Evolutionary conservation across 2,329 filamentous ascomycete genomes (phyloP), one percentile per base, ranked within the genome.

Genomic region (Penicillium sp.): DNA sequence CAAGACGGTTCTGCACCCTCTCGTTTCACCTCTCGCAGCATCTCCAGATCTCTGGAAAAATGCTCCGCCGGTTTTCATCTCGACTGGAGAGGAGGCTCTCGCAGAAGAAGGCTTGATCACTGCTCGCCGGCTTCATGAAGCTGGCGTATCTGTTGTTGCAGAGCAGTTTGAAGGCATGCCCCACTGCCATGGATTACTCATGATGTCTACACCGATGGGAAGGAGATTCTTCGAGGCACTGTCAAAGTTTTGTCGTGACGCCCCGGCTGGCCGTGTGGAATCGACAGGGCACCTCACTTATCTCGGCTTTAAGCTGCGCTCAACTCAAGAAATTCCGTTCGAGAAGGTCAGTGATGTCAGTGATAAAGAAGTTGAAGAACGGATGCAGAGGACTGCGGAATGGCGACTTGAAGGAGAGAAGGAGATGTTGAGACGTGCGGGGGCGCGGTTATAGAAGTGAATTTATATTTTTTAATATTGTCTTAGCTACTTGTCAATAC

Each of bases 181-280:
- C 8, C 75, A 78, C 52, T 76, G 74, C 43, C 76, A 90, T 65
- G 83, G 80, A 0, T 62, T 84, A 56, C 56, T 89, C 1, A 71
- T 90, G 49, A 69, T 77, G 1, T 69, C 72, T 4, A 66, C 78
- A 2, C 65, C 75, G 1, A 77, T 72, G 24, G 72, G 80, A 2
- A 72, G 65, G 58, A 76, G 80, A 41, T 88, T 84, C 61, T 80
- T 84, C 51, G 68, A 77, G 12, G 72, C 75, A 3, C 84, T 84
- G 80, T 72, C 81, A 0, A 69, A 67, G 2, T 91, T 90, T 48
- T 72, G 69, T 43, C 62, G 60, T 0, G 65, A 71, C 54, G 71
- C 67, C 4, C 66, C 62, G 4, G 59, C 65, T 1, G 70, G 63
- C 1, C 53, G 51, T 15, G 64, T 70, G 6, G 51, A 51, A 15